Base-by-base conservation (phyloP, 805 yeast genomes). In the Lipomyces chichibuensis region DNA sequence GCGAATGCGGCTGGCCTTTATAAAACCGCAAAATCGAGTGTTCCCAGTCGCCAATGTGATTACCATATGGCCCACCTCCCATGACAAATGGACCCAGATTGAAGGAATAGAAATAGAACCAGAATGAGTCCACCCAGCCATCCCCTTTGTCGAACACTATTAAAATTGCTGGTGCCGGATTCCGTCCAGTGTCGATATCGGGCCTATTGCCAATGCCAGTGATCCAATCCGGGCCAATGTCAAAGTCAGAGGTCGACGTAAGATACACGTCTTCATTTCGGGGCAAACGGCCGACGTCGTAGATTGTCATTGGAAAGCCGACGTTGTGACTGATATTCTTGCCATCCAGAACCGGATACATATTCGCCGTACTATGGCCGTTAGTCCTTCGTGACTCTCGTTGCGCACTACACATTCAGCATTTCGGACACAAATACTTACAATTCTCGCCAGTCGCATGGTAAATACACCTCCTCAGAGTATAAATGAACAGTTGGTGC, bases 11-110 rank as follows among this genome's bases (percentile, higher is more conserved):
- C 65, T 82, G 79, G 0, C 97, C 97, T 2, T 88, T 84, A 74
- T 87, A 85, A 75, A 91, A 94, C 32, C 99, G 82, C 14, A 92
- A 94, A 46, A 94, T 79, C 0, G 96, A 87, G 77, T 94, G 99
- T 74, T 94, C 99, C 99, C 99, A 94, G 80, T 94, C 99, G 6
- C 98, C 99, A 43, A 95, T 87, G 75, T 94, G 99, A 76, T 94
- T 90, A 0, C 99, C 99, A 81, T 89, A 95, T 0, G 99, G 99
- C 0, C 99, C 99, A 49, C 85, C 84, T 2, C 98, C 98, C 98
- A 94, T 92, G 9, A 94, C 98, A 79, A 88, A 94, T 0, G 99
- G 98, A 0, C 99, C 99, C 71, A 91, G 81, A 76, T 94, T 94
- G 81, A 94, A 94, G 1, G 97, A 89, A 76, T 95, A 94, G 75